phyloP scores from a whole-genome alignment of 2,329 filamentous ascomycete species.

The Exophiala sp. region DNA sequence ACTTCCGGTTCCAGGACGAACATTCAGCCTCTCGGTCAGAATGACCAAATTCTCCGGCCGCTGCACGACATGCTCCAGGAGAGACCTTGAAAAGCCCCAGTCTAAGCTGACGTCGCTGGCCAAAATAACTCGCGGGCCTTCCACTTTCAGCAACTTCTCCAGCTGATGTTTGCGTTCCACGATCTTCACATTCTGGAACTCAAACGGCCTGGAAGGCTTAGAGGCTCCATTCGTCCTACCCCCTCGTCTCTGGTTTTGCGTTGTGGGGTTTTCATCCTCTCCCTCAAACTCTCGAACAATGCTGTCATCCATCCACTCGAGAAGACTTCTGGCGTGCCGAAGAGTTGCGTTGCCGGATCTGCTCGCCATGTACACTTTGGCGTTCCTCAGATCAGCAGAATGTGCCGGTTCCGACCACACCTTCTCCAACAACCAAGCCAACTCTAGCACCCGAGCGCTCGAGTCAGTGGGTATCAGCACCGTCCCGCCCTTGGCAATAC shows the following conservation, averaged over 20 bases:
- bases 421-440: slow-evolving; percentile 87
- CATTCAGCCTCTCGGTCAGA: slow-evolving; percentile 62
- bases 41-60: slow-evolving; percentile 79
- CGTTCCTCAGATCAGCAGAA: slow-evolving; percentile 45
- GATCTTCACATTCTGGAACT: slow-evolving; percentile 78
- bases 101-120: slow-evolving; percentile 85
- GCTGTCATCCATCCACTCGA: slow-evolving; percentile 98
- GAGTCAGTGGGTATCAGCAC: slow-evolving; percentile 93
- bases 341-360: slow-evolving; percentile 82
- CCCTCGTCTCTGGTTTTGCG: slow-evolving; percentile 36
- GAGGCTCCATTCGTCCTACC: slow-evolving; percentile 37
- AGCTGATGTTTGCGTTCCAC: slow-evolving; percentile 78
- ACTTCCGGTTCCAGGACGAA: slow-evolving; percentile 38
- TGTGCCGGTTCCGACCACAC: slow-evolving; percentile 66
- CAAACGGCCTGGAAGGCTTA: slow-evolving; percentile 65
- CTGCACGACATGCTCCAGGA: slow-evolving; percentile 66
- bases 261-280: slow-evolving; percentile 34
- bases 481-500: slow-evolving; percentile 75
- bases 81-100: slow-evolving; percentile 88
- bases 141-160: slow-evolving; percentile 56
- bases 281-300: slow-evolving; percentile 86
- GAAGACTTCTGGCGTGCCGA: slow-evolving; percentile 85
- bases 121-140: slow-evolving; percentile 66
- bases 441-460: slow-evolving; percentile 84
- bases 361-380: slow-evolving; percentile 72